Percentiles rank a stretch among this genome's conserved stretches.
phyloP scores from a whole-genome alignment of 768 basidiomycete genomes.

The Boletus subcaerulescens region DNA sequence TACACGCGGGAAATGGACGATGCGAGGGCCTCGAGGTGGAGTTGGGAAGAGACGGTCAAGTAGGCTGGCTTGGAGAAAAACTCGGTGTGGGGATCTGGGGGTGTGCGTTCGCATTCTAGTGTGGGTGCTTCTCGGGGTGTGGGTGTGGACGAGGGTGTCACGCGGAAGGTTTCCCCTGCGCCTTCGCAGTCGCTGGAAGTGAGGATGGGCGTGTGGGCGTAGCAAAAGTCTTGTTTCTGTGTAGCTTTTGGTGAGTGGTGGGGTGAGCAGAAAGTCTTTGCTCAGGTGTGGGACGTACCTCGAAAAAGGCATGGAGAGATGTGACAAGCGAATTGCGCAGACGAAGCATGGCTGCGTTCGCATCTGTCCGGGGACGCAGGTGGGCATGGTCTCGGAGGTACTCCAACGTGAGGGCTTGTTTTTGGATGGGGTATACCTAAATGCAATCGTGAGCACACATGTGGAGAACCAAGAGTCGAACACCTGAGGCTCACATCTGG shows the following conservation, averaged over 20 bases:
- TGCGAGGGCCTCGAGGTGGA: constrained; percentile 89
- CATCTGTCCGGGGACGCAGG: constrained; percentile 77
- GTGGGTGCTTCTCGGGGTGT: constrained; percentile 2
- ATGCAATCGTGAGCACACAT: constrained; percentile 3
- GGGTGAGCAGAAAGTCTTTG: background rate
- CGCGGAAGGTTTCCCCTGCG: constrained; percentile 86
- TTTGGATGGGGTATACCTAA: constrained; percentile 89
- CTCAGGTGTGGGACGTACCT: constrained; percentile 44
- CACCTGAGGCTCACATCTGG: constrained; percentile 42
- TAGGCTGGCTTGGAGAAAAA: constrained; percentile 79
- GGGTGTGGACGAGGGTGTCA: constrained; percentile 40
- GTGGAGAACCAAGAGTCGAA: background rate
- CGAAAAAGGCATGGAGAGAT: constrained; percentile 64
- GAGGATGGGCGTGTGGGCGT: constrained; percentile 82
- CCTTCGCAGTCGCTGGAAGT: constrained; percentile 95
- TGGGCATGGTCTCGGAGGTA: constrained; percentile 86
- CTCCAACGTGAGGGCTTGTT: constrained; percentile 73
- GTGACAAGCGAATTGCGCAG: constrained; percentile 58
- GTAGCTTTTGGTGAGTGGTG: constrained; percentile 14
- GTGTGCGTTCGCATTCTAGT: background rate
- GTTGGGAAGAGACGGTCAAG: constrained; percentile 92
- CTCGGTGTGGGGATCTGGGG: constrained; percentile 33
- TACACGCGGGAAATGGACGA: constrained; percentile 79
- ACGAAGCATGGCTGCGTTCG: constrained; percentile 71
- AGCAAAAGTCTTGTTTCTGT: constrained; percentile 74